Conservation (phyloP, 2,329 filamentous ascomycete genomes). For the Penicillium thymicola region DNA sequence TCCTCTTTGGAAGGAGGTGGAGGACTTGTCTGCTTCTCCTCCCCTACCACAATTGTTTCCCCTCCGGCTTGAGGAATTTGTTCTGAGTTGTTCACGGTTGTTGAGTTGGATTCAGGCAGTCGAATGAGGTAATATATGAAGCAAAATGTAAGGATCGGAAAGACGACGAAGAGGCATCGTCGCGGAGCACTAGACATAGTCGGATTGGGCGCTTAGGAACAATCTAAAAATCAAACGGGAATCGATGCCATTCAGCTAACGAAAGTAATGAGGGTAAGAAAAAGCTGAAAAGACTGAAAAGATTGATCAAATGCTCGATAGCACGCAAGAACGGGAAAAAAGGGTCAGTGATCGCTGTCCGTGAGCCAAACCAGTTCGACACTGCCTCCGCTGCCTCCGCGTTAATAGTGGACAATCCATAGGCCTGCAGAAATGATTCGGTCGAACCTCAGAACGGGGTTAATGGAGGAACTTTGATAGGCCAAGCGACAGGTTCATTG, state of each 20-base stretch:
- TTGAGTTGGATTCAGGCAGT: constrained; percentile 6
- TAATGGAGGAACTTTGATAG: constrained; percentile 16
- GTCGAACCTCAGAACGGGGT: constrained; percentile 2
- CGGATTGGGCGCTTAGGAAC: neutral
- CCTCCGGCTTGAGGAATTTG: constrained; percentile 6
- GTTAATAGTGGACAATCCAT: constrained; percentile 16
- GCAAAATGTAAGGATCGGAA: constrained; percentile 20
- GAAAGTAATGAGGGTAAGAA: neutral
- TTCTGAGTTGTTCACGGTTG: constrained; percentile 1
- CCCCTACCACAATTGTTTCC: neutral
- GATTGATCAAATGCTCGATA: constrained; percentile 6
- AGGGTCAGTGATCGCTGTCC: constrained; percentile 13
- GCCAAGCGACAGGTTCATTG: constrained; percentile 9
- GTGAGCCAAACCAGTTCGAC: constrained; percentile 10
- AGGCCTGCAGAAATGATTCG: constrained; percentile 15
- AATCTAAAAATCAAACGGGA: constrained; percentile 2
- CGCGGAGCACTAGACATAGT: constrained; percentile 21
- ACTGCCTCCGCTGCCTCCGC: constrained; percentile 1
- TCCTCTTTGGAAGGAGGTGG: neutral
- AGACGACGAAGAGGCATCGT: constrained; percentile 25
- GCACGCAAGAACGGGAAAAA: constrained; percentile 10
- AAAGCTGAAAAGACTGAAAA: neutral
- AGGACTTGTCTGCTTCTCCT: constrained; percentile 6
- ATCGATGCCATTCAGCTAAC: constrained; percentile 2
- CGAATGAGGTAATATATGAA: constrained; percentile 19